Percentiles rank a stretch among this genome's conserved stretches.
Conservation (phyloP, 2,329 filamentous ascomycete species). For the Fusarium chaquense region DNA sequence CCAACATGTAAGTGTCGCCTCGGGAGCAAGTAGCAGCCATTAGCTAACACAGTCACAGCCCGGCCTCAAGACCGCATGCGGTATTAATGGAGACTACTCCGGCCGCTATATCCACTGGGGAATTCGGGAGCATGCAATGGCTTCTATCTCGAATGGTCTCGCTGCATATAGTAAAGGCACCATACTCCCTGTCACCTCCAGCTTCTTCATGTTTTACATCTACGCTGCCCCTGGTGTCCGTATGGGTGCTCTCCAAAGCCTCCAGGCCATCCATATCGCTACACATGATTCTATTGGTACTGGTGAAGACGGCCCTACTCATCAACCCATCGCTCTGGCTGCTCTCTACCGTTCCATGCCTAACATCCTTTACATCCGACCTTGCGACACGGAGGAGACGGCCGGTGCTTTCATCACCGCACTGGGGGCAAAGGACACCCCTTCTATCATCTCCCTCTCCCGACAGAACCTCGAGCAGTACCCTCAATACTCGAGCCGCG, state of each 20-base stretch:
- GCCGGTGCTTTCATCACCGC: constrained; percentile 66
- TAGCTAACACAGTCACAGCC: constrained; percentile 45
- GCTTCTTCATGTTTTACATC: constrained; percentile 73
- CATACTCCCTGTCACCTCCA: constrained; percentile 68
- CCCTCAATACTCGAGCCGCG: constrained; percentile 54
- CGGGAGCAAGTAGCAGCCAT: neutral
- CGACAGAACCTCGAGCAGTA: constrained; percentile 59
- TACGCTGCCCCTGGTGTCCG: constrained; percentile 69
- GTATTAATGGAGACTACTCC: constrained; percentile 65
- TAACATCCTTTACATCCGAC: constrained; percentile 70
- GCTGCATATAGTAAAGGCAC: constrained; percentile 68
- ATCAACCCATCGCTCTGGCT: constrained; percentile 70
- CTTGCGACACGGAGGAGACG: constrained; percentile 68
- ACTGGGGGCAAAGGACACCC: constrained; percentile 55
- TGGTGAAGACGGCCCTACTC: constrained; percentile 72
- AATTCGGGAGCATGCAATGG: constrained; percentile 73
- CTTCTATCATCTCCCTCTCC: constrained; percentile 63
- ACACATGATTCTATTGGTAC: constrained; percentile 72
- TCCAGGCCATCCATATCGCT: constrained; percentile 69
- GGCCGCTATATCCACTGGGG: constrained; percentile 71
- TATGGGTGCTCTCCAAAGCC: constrained; percentile 68
- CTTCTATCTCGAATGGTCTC: constrained; percentile 67
- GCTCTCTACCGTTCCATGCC: constrained; percentile 72
- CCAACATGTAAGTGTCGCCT: constrained; percentile 53
- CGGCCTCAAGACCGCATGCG: constrained; percentile 56